phyloP scores from a whole-genome alignment of 1,284 basidiomycete genomes.

The Heimioporus retisporus region DNA sequence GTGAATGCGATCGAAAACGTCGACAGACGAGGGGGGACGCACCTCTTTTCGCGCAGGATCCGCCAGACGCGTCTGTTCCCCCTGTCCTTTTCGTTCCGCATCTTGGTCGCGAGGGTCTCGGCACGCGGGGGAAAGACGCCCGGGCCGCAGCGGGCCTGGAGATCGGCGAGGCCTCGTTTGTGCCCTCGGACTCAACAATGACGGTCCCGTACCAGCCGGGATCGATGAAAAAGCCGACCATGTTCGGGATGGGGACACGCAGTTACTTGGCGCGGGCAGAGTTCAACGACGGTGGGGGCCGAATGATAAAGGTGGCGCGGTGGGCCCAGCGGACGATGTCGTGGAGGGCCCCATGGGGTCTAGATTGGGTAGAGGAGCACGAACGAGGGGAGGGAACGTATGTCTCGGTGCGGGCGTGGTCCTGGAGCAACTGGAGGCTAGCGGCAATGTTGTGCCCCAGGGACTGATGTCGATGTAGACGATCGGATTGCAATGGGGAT shows the following conservation, averaged over 20 bases:
- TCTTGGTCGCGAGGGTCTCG: conserved; percentile 36
- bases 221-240: conserved; percentile 69
- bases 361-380: conserved; percentile 35
- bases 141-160: conserved; percentile 76
- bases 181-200: conserved; percentile 85
- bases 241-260: conserved; percentile 59
- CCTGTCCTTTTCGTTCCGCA: conserved; percentile 51
- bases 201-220: conserved; percentile 83
- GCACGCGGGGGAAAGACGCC: conserved; percentile 72
- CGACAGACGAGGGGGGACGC: conserved; percentile 34
- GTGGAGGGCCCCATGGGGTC: conserved; percentile 79
- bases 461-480: conserved; percentile 77
- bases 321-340: conserved; percentile 87
- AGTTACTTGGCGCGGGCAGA: conserved; percentile 31
- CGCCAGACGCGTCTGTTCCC: conserved; percentile 70
- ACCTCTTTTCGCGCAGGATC: conserved; percentile 82
- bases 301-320: conserved; percentile 77
- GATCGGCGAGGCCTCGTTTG: conserved; percentile 83
- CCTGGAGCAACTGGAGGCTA: conserved; percentile 81
- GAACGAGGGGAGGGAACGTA: conserved; percentile 45
- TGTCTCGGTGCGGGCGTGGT: conserved; percentile 83
- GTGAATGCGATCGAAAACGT: neutral
- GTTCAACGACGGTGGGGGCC: conserved; percentile 46
- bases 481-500: conserved; percentile 70
- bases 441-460: conserved; percentile 78